Evolutionary conservation across 163 green algal genomes (phyloP), one percentile per base, ranked within the genome.

Genomic region (Scenedesmus sp.): DNA sequence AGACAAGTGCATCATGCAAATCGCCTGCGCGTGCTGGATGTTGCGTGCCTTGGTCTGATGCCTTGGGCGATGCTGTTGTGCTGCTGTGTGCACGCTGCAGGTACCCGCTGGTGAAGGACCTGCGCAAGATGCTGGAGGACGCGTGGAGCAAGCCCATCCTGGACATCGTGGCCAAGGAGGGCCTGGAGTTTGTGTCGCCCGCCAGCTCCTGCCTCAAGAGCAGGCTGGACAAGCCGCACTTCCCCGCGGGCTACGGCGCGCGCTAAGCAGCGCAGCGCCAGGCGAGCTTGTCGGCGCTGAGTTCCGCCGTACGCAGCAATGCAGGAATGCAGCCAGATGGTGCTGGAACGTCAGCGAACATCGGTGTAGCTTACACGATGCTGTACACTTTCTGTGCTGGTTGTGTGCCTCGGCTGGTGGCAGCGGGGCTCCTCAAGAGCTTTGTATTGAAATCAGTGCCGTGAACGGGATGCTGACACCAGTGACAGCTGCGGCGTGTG

Each of bases 61-160:
- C 34, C 34, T 46, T 46, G 34, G 34, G 34, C 34, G 34, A 46
- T 46, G 34, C 34, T 76, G 66, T n/a, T n/a, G 20, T n/a, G 66
- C 66, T 5, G 66, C 66, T n/a, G 16, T 5, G 15, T 82, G 81
- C 23, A 9, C 2, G 76, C 59, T 57, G 52, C 86, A 85, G 86
- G 79, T 85, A 89, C 62, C 82, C 70, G 3, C 55, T 85, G 56
- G 64, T 92, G 7, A 92, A 90, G 73, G 90, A 93, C 79, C 90
- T 93, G 83, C 90, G 90, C 90, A 89, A 90, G 83, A 93, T 93
- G 62, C 55, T 90, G 9, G 84, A 90, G 83, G 92, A 94, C 64
- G 88, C 92, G 2, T 94, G 92, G 92, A 55, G 54, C 10, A 92
- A 56, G 82, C 92, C 92, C 59, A 87, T 92, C 54, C 83, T 91